phyloP scores from a whole-genome alignment of 768 basidiomycete species.

The Inosperma sp. region DNA sequence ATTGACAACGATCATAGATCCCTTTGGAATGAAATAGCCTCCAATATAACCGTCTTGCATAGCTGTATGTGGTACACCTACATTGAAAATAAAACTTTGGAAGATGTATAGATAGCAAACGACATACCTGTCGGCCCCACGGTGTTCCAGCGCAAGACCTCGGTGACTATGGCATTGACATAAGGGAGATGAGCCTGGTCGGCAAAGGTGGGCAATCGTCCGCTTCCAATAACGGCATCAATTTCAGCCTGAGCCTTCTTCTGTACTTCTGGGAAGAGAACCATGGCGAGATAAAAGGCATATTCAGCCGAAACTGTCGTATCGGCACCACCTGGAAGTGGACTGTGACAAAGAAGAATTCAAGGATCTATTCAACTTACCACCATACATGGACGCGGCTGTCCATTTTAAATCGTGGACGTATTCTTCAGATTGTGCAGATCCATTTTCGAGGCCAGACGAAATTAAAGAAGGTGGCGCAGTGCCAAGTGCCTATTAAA shows the following conservation, averaged over 20 bases:
- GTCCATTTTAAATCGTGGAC: slow-evolving; percentile 39
- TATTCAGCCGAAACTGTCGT: slow-evolving; percentile 45
- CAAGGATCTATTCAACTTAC: slow-evolving; percentile 20
- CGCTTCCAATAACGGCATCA: slow-evolving; percentile 36
- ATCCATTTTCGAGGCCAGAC: slow-evolving; percentile 35
- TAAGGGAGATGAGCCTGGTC: slow-evolving; percentile 49
- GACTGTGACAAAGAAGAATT: neutral
- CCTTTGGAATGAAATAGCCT: slow-evolving; percentile 49
- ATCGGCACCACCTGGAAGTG: slow-evolving; percentile 42
- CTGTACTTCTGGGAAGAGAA: slow-evolving; percentile 42
- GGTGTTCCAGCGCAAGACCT: slow-evolving; percentile 46
- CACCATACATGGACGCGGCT: slow-evolving; percentile 44
- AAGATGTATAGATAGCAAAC: neutral
- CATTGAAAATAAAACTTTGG: neutral
- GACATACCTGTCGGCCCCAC: slow-evolving; percentile 40
- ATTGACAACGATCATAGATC: slow-evolving; percentile 42
- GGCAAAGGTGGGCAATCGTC: slow-evolving; percentile 34
- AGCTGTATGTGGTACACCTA: slow-evolving; percentile 44
- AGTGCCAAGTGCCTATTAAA: slow-evolving; percentile 35
- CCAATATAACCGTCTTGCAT: slow-evolving; percentile 40
- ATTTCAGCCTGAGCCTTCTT: slow-evolving; percentile 51
- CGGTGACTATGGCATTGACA: slow-evolving; percentile 40
- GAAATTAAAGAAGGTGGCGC: slow-evolving; percentile 44
- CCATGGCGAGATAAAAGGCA: slow-evolving; percentile 48
- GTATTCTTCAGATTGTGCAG: slow-evolving; percentile 28